A percentile compares a stretch with the other conserved stretches of the same genome.
These are phyloP conservation scores for Penicillium odoratum DNA, from an alignment of 495 filamentous ascomycete genomes.

Conservation along the genomic window DNA sequence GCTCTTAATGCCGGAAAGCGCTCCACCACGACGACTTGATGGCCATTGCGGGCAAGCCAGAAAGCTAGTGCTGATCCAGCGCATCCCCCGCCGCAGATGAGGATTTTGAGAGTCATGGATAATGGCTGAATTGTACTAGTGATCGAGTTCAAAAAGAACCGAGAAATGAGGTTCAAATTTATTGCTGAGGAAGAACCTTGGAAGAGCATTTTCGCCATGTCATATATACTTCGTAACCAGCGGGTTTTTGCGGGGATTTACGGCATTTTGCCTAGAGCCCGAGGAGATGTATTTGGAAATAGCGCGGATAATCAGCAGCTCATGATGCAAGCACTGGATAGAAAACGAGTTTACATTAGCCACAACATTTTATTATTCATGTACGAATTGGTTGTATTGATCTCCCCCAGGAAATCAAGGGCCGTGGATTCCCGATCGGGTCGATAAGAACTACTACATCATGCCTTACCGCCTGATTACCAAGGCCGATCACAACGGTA, in stretches of 20 bases:
- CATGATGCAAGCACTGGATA: no score
- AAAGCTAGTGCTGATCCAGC: conserved; percentile 45
- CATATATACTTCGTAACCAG: background rate
- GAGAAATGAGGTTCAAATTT: no score
- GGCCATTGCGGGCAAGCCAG: conserved; percentile 35
- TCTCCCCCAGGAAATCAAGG: background rate
- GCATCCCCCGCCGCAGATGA: conserved; percentile 24
- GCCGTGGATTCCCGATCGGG: conserved; percentile 22
- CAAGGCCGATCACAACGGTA: conserved; percentile 29
- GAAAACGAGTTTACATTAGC: no score
- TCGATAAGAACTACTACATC: background rate
- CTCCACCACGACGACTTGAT: conserved; percentile 43
- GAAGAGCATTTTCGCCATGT: background rate
- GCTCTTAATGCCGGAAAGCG: conserved; percentile 34
- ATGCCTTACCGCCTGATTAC: conserved; percentile 6
- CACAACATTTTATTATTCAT: no score
- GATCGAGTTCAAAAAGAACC: background rate
- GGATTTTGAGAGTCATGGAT: conserved; percentile 28
- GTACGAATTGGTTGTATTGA: no score
- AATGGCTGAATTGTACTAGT: no score
- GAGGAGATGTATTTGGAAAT: background rate
- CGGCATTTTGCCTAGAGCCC: conserved; percentile 5
- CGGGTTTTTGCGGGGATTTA: conserved; percentile 2
- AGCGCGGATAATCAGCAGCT: no score
- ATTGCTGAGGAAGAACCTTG: no score